Evolutionary conservation across 1,284 basidiomycete species (phyloP), one percentile per base, ranked within the genome.

Genomic region (Albatrellus sp.): DNA sequence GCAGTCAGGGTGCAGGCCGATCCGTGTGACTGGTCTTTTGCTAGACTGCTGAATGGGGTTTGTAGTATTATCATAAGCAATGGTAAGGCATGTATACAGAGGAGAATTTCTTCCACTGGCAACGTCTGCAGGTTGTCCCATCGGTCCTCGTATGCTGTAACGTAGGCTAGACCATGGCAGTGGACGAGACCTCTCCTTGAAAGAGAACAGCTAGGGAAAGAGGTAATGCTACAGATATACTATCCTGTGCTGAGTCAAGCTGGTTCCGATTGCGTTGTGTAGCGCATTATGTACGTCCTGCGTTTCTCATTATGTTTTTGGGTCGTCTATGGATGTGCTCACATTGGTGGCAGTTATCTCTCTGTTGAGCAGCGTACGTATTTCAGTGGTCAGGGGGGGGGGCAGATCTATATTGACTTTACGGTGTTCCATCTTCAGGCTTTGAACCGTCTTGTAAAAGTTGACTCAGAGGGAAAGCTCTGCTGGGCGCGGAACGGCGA

Each of bases 91-190:
- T 70, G 4, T 72, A 83, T 50, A 82, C 80, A 0, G 55, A 55
- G 19, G 77, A 83, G 44, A 86, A 84, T 57, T 85, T 87, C 57
- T 87, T 85, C 61, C 65, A 68, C 53, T 85, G 81, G 78, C 7
- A 24, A 24, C 24, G 24, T 24, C 24, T 24, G 24, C 24, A 7
- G 24, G 24, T 24, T 75, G 29, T 4, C 6, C 48, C 40, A 60
- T 45, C 9, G 33, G 32, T 2, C 28, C 11, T 13, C 43, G 11
- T 10, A 3, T 35, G 36, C 39, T 3, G 13, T 11, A 40, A 5
- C 32, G 46, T 47, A 85, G 82, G 83, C 70, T 89, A 6, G 84
- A 89, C 53, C 58, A 69, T 42, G 85, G 85, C 0, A 72, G 61
- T 1, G 86, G 84, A 2, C 82, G 79, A 54, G 57, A 74, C 17